Evolutionary conservation across 2,329 filamentous ascomycete species (phyloP).

Genomic region (Trichoderma gracile): DNA sequence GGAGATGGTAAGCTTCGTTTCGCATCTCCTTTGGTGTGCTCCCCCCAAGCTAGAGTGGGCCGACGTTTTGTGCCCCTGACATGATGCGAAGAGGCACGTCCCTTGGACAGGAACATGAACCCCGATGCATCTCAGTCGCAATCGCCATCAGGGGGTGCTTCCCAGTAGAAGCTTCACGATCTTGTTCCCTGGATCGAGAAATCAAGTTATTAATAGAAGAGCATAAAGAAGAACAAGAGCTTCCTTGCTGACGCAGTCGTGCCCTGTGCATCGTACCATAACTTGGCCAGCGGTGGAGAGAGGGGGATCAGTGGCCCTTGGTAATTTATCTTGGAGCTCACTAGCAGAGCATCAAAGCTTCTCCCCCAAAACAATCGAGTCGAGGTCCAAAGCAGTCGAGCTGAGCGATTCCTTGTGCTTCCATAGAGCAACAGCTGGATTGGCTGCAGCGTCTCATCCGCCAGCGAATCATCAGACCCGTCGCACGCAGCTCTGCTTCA

Average conservation of each 20-base stretch:
- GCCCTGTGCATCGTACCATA: background rate
- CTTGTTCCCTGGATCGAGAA: background rate
- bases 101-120: constrained; percentile 17
- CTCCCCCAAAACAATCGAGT: constrained; percentile 1
- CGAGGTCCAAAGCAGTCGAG: background rate
- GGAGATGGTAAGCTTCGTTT: background rate
- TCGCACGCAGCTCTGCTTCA: background rate
- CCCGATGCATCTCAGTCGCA: constrained; percentile 21
- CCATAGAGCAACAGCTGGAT: background rate
- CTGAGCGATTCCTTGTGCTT: background rate
- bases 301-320: background rate
- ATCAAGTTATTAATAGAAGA: background rate
- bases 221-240: background rate
- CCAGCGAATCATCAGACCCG: constrained; percentile 1
- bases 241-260: background rate
- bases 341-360: background rate
- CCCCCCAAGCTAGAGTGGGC: background rate
- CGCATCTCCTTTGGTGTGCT: background rate
- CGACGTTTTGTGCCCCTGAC: constrained; percentile 20
- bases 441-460: background rate
- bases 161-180: constrained; percentile 1
- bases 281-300: background rate
- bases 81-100: constrained; percentile 11
- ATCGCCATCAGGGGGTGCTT: background rate
- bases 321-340: constrained; percentile 14